Percentiles rank a stretch among this genome's conserved stretches.
Evolutionary conservation across 116 monocot genomes (phyloP).

Genomic region (Dioscorea cayenensis): DNA sequence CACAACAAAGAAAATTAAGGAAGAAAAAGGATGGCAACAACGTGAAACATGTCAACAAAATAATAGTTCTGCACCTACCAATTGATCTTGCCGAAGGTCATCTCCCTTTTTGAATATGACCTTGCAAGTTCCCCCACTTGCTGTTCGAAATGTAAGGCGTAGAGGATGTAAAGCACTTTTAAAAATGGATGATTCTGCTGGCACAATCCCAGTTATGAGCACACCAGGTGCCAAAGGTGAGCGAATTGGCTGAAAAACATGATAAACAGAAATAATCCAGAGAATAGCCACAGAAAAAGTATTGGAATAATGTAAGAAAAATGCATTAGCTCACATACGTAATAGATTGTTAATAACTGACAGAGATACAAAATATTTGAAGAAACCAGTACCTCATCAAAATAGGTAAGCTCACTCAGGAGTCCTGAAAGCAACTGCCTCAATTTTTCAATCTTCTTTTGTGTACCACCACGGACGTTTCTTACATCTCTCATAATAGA

Average conservation of each 20-base stretch:
- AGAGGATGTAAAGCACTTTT: conserved; percentile 94
- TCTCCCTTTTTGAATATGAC: conserved; percentile 97
- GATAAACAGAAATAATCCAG: neutral
- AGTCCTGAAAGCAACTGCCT: conserved; percentile 86
- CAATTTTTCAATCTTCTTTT: conserved; percentile 93
- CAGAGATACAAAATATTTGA: neutral
- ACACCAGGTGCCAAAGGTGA: conserved; percentile 74
- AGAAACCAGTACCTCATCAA: conserved; percentile 73
- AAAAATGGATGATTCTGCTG: conserved; percentile 90
- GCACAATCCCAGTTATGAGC: conserved; percentile 81
- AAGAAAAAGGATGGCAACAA: too few species aligned
- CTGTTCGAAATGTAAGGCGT: conserved; percentile 75
- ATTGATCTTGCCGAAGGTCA: conserved; percentile 98
- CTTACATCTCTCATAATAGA: conserved; percentile 90
- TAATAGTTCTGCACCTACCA: conserved; percentile 32
- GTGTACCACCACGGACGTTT: conserved; percentile 84
- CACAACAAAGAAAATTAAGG: too few species aligned
- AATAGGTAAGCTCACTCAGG: conserved; percentile 91
- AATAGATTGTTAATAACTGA: neutral
- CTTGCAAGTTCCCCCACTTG: conserved; percentile 74
- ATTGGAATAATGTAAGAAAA: neutral
- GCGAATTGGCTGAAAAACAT: conserved; percentile 70
- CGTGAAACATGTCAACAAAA: neutral
- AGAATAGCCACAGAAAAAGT: neutral
- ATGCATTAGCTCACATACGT: neutral